Percentiles rank a stretch among this genome's conserved stretches.
phyloP scores from a whole-genome alignment of 495 filamentous ascomycete species.

The Penicillium antarcticum region DNA sequence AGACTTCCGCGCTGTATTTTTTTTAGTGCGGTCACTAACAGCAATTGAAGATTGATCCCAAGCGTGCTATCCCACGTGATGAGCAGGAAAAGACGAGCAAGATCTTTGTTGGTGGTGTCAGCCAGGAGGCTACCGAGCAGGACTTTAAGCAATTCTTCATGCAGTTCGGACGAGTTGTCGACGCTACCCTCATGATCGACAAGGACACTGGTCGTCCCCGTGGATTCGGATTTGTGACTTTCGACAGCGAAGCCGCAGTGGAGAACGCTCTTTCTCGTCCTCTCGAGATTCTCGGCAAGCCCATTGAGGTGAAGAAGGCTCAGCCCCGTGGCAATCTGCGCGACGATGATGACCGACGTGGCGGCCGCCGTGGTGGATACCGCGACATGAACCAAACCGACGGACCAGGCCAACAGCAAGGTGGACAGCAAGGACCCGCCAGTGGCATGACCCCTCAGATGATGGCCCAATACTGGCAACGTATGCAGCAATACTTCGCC shows the following conservation, averaged over 20 bases:
- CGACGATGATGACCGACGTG: constrained; percentile 71
- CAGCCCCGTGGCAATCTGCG: constrained; percentile 93
- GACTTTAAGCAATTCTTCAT: constrained; percentile 96
- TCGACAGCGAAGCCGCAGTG: constrained; percentile 92
- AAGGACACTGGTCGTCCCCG: constrained; percentile 95
- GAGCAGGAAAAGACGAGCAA: constrained; percentile 97
- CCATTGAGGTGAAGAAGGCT: constrained; percentile 97
- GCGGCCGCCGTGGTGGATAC: constrained; percentile 55
- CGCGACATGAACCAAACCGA: constrained; percentile 52
- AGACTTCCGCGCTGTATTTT: constrained; percentile 25
- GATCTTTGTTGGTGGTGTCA: constrained; percentile 97
- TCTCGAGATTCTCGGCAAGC: constrained; percentile 88
- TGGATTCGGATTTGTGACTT: constrained; percentile 98
- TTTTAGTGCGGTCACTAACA: constrained; percentile 15
- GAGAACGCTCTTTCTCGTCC: constrained; percentile 82
- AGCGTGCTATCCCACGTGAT: constrained; percentile 94
- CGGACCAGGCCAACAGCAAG: constrained; percentile 45
- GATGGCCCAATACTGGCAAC: constrained; percentile 97
- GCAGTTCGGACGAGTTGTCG: constrained; percentile 92
- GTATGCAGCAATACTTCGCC: constrained; percentile 93
- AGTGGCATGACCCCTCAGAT: constrained; percentile 84
- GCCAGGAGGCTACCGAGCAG: constrained; percentile 91
- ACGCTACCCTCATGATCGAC: constrained; percentile 99
- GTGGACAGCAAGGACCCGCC: constrained; percentile 40
- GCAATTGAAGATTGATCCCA: constrained; percentile 80